Conservation (phyloP, 139 green algal species). For the Chlorella ohadii region DNA sequence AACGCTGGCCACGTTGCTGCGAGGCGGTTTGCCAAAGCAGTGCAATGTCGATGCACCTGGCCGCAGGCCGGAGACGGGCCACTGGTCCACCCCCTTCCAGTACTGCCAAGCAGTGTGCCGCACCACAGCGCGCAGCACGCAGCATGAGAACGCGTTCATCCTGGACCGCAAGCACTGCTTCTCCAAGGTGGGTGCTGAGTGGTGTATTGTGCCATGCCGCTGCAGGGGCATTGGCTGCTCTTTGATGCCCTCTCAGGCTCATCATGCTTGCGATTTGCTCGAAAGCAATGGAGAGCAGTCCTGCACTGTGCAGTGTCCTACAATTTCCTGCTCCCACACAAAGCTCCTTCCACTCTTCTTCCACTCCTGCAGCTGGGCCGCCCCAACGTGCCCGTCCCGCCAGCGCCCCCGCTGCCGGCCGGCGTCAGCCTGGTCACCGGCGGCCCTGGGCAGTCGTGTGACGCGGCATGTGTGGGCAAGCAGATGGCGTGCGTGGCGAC, state of each 20-base stretch:
- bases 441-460: constrained; percentile 52
- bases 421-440: constrained; percentile 47
- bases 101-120: constrained; percentile 78
- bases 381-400: constrained; percentile 46
- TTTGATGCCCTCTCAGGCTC: too few species aligned
- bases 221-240: too few species aligned
- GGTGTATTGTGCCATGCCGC: constrained; percentile 1
- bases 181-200: constrained; percentile 54
- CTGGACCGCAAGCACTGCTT: constrained; percentile 77
- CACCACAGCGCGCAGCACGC: constrained; percentile 73
- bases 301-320: too few species aligned
- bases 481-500: constrained; percentile 46
- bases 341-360: background rate
- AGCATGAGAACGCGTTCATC: constrained; percentile 88
- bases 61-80: constrained; percentile 61
- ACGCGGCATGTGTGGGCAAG: constrained; percentile 47
- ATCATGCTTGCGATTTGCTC: too few species aligned
- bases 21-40: too few species aligned
- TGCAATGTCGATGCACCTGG: too few species aligned
- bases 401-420: constrained; percentile 48
- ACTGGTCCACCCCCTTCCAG: constrained; percentile 69
- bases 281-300: too few species aligned
- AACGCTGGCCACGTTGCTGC: too few species aligned
- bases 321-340: too few species aligned
- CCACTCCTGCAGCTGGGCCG: constrained; percentile 14